Evolutionary conservation across 2,329 filamentous ascomycete species (phyloP), one percentile per base, ranked within the genome.

Genomic region (Epichloe aotearoae): DNA sequence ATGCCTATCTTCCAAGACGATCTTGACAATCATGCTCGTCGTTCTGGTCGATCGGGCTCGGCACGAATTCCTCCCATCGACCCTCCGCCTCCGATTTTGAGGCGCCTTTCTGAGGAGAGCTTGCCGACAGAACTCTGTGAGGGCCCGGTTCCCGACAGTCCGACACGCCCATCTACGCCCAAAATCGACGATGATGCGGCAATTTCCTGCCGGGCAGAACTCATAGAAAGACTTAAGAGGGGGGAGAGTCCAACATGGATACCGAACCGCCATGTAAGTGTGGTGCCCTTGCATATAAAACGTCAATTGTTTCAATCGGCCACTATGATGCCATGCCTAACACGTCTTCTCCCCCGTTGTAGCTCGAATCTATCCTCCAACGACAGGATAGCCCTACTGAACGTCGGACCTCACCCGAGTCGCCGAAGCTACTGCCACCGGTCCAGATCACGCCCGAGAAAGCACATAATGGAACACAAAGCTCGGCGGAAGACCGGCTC

Each of bases 141-240:
- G 50, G 79, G 78, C 0, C 77, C 72, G 1, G 44, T 82, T 15
- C 65, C 62, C 26, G 73, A 75, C 44, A 72, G 65, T 46, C 70
- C 70, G 15, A 54, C 50, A 26, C 57, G 52, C 34, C 56, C 65
- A 10, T 43, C 53, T 23, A 58, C 56, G 12, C 58, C 59, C 6
- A 55, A 53, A 15, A 51, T 26, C 34, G 58, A 62, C 23, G 58
- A 59, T 46, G 62, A 61, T 15, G 53, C 52, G 26, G 59, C 68
- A 12, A 73, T 71, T 37, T 74, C 73, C 17, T 82, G 88, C 64
- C 78, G 90, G 56, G 80, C 81, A 52, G 84, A 90, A 65, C 72
- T 95, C 59, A 96, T 97, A 52, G 80, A 89, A 66, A 78, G 83
- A 56, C 75, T 96, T 57, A 96, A 96, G 70, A 80, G 79, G 64